Percentiles rank a stretch among this genome's conserved stretches.
Conservation (phyloP, 2,329 filamentous ascomycete genomes). For the Curvularia lunata region DNA sequence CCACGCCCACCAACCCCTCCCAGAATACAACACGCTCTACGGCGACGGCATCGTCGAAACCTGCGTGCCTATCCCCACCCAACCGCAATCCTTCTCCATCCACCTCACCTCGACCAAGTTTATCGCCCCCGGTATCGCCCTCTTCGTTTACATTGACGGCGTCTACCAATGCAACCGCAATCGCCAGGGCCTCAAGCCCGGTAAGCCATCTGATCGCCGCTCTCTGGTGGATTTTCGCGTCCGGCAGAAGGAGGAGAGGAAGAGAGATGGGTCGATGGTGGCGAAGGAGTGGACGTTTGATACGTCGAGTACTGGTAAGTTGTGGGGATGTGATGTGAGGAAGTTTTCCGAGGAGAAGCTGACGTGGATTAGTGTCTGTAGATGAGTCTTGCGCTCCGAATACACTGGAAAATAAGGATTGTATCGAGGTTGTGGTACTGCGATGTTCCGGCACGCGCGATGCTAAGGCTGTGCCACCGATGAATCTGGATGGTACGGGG, state of each 20-base stretch:
- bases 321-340: neutral
- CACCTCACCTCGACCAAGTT: constrained; percentile 58
- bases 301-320: constrained; percentile 56
- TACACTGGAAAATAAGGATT: constrained; percentile 52
- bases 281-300: constrained; percentile 62
- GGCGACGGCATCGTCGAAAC: constrained; percentile 60
- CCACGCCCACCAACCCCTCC: constrained; percentile 49
- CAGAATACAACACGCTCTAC: constrained; percentile 59
- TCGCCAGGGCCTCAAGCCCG: constrained; percentile 50
- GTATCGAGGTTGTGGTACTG: constrained; percentile 57
- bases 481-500: constrained; percentile 40
- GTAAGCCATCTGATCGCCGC: constrained; percentile 36
- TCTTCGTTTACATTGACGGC: constrained; percentile 65
- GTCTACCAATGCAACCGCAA: constrained; percentile 65
- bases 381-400: constrained; percentile 44
- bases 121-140: constrained; percentile 60
- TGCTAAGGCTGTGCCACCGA: constrained; percentile 23
- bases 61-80: constrained; percentile 58
- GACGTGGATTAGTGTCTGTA: constrained; percentile 42
- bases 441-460: constrained; percentile 47
- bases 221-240: constrained; percentile 57
- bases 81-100: constrained; percentile 56
- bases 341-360: constrained; percentile 3
- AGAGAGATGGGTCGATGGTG: constrained; percentile 55
- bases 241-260: constrained; percentile 61